phyloP scores from a whole-genome alignment of 2,329 filamentous ascomycete genomes.

The Leptographium wingfieldii region DNA sequence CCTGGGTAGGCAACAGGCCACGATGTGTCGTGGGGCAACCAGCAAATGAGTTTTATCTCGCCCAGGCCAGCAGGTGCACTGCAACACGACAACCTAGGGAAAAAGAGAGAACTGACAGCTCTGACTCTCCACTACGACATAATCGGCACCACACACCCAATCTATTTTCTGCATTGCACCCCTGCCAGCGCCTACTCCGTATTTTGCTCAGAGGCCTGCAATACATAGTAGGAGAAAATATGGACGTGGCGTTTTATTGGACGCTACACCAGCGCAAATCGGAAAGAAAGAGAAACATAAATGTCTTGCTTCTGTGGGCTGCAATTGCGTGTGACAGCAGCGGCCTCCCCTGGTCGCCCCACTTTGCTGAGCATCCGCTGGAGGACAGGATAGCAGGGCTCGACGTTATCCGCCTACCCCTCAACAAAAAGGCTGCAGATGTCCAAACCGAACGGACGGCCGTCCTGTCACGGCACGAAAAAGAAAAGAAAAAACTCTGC shows the following conservation, averaged over 20 bases:
- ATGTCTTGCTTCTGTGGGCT: neutral
- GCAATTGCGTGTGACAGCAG: neutral
- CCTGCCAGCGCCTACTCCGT: too few species aligned
- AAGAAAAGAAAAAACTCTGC: neutral
- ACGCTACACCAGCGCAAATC: neutral
- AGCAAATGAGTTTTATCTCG: neutral
- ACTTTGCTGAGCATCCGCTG: neutral
- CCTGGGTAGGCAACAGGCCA: neutral
- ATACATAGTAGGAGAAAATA: too few species aligned
- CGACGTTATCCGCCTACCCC: too few species aligned
- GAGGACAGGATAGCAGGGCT: too few species aligned
- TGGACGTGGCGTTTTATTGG: too few species aligned
- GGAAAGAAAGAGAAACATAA: neutral
- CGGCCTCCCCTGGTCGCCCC: neutral
- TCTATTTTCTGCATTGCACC: neutral
- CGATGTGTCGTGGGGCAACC: neutral
- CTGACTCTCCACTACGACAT: neutral
- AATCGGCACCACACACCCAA: neutral
- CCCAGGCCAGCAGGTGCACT: neutral
- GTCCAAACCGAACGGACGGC: too few species aligned
- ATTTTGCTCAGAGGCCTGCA: too few species aligned
- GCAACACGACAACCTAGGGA: neutral
- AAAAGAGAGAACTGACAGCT: neutral
- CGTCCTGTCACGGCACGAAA: neutral
- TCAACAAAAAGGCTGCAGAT: neutral